Conservation (phyloP, 2,329 filamentous ascomycete species). For the Xylariaceae sp. region DNA sequence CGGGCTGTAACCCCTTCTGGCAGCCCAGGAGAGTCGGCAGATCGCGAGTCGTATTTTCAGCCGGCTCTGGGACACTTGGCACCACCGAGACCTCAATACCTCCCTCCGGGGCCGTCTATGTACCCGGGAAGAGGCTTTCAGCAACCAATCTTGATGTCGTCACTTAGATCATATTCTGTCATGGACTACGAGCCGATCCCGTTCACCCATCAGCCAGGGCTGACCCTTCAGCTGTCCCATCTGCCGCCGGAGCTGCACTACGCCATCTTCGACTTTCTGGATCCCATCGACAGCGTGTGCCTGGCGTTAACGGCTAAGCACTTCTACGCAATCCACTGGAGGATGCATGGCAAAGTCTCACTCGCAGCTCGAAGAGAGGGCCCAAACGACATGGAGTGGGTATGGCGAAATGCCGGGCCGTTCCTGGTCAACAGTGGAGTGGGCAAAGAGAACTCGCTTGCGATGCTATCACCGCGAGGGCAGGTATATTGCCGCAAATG, state of each 20-base stretch:
- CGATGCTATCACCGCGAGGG: constrained; percentile 48
- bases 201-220: constrained; percentile 44
- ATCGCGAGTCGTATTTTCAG: constrained; percentile 24
- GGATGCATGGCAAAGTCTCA: constrained; percentile 51
- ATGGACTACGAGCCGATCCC: constrained; percentile 54
- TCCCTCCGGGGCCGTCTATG: constrained; percentile 9
- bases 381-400: constrained; percentile 59
- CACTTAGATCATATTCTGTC: constrained; percentile 55
- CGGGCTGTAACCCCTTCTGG: constrained; percentile 21
- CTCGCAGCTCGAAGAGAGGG: constrained; percentile 53
- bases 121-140: constrained; percentile 15
- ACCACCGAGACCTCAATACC: constrained; percentile 15
- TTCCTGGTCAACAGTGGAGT: constrained; percentile 30
- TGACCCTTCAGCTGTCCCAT: constrained; percentile 43
- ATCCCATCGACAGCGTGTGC: constrained; percentile 60
- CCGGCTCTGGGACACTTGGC: constrained; percentile 2
- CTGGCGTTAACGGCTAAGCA: constrained; percentile 54
- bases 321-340: constrained; percentile 54
- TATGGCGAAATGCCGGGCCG: constrained; percentile 53
- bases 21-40: constrained; percentile 20
- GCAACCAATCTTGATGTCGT: constrained; percentile 39
- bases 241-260: constrained; percentile 57
- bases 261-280: constrained; percentile 56
- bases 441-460: constrained; percentile 34
- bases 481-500: constrained; percentile 60